Base-by-base conservation (phyloP, 169 alveolate species). In the Plasmodium knowlesi region DNA sequence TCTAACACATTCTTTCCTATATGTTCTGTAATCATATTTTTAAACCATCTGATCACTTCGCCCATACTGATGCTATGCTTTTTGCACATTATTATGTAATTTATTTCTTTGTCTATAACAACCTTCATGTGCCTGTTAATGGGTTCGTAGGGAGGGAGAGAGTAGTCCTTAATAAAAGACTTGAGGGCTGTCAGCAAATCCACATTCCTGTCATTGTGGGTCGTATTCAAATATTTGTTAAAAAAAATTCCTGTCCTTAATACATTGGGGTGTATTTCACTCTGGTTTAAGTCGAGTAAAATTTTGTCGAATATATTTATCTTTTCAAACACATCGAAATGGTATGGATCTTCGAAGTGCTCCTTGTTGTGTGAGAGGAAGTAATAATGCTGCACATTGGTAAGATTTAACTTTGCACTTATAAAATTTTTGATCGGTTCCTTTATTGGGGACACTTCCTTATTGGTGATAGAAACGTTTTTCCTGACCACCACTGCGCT, bases 61-160 rank as follows among this genome's bases (percentile, higher is more conserved):
- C 97, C 97, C 96, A 95, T 95, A 19, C 96, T 95, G 61, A 95
- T 86, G 78, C 95, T 95, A 78, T 95, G 97, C 32, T 95, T 95
- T 85, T 95, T 83, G 82, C 95, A 95, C 67, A 93, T 83, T 25
- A 95, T 95, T 72, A 95, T 95, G 90, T 83, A 95, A 72, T 95
- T 82, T 32, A 95, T 92, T 43, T 95, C 96, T 82, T 91, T 86
- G 82, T 95, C 97, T 57, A 95, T 84, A 4, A 92, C 86, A 91
- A 92, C 73, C 82, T 95, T 95, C 84, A 95, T 74, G 37, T 95
- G 97, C 30, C 79, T 95, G 72, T 92, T 95, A 19, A 95, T 95
- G 12, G 95, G 95, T 46, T 95, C 95, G 39, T 95, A 95, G 22
- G 97, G 96, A 28, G 97, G 97, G 28, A 95, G 84, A 12, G 93